phyloP scores from a whole-genome alignment of 805 yeast genomes.

The Saccharomycopsis selenospora region DNA sequence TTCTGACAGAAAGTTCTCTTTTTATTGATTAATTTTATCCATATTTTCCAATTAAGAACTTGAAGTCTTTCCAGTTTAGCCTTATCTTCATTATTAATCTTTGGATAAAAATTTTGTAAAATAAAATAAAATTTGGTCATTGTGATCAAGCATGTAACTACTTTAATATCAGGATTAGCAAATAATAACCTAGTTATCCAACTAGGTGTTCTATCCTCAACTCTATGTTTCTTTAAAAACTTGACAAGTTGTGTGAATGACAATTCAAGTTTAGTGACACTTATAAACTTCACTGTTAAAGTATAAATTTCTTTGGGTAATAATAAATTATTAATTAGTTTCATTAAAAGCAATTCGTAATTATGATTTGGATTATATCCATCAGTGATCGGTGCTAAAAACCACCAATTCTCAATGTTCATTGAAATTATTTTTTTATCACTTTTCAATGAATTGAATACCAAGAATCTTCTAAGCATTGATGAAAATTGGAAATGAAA shows the following conservation, averaged over 20 bases:
- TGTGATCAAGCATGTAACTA: conserved; percentile 18
- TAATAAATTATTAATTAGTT: conserved; percentile 35
- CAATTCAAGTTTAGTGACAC: conserved; percentile 19
- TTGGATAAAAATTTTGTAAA: conserved; percentile 7
- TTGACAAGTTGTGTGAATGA: too few species aligned
- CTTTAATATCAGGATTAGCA: conserved; percentile 27
- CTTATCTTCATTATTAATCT: conserved; percentile 3
- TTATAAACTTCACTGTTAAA: conserved; percentile 29
- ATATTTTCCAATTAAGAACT: conserved; percentile 16
- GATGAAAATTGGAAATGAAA: conserved; percentile 29
- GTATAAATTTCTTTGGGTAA: conserved; percentile 45
- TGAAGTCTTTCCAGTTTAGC: background rate
- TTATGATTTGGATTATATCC: conserved; percentile 16
- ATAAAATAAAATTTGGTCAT: conserved; percentile 25
- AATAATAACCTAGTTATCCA: conserved; percentile 18
- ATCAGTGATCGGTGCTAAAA: background rate
- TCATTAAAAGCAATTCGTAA: conserved; percentile 36
- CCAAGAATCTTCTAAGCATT: conserved; percentile 6
- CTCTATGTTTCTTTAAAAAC: too few species aligned
- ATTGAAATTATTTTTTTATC: conserved; percentile 14
- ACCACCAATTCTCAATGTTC: conserved; percentile 7
- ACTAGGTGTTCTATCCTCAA: too few species aligned
- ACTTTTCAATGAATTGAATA: conserved; percentile 28
- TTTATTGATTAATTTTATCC: conserved; percentile 14
- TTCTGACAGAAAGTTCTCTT: background rate